phyloP scores from a whole-genome alignment of 768 basidiomycete genomes.

The Tylopilus rubrobrunneus region DNA sequence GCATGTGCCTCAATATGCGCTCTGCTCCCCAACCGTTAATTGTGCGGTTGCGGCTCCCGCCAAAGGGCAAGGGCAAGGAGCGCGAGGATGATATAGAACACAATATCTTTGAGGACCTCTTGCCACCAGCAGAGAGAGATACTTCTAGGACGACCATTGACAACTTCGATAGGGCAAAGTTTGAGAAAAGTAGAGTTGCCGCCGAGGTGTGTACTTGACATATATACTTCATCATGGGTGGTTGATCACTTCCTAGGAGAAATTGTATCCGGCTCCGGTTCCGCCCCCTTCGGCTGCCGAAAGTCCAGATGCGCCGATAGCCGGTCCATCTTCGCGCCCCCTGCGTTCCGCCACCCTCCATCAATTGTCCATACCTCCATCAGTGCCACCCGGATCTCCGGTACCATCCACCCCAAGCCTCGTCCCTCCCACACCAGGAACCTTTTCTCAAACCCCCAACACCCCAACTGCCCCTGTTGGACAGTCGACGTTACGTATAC shows the following conservation, averaged over 20 bases:
- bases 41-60: conserved; percentile 53
- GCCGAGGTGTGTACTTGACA: conserved; percentile 60
- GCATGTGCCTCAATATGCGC: conserved; percentile 43
- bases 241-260: conserved; percentile 37
- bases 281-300: conserved; percentile 32
- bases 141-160: conserved; percentile 62
- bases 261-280: conserved; percentile 43
- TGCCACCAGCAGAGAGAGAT: conserved; percentile 67
- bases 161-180: conserved; percentile 59
- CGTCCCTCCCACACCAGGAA: conserved; percentile 32
- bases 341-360: conserved; percentile 56
- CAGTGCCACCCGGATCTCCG: conserved; percentile 32
- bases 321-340: conserved; percentile 58
- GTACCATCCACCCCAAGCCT: conserved; percentile 35
- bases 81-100: conserved; percentile 57
- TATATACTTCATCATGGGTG: background rate
- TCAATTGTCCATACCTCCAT: conserved; percentile 29
- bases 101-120: conserved; percentile 82
- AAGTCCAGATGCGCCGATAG: conserved; percentile 35
- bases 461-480: conserved; percentile 23
- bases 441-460: conserved; percentile 30
- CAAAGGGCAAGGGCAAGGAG: conserved; percentile 67
- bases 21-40: conserved; percentile 34
- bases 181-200: conserved; percentile 63
- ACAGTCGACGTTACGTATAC: conserved; percentile 59